Conservation (phyloP, 805 yeast species). For the Wickerhamiella siamensis region DNA sequence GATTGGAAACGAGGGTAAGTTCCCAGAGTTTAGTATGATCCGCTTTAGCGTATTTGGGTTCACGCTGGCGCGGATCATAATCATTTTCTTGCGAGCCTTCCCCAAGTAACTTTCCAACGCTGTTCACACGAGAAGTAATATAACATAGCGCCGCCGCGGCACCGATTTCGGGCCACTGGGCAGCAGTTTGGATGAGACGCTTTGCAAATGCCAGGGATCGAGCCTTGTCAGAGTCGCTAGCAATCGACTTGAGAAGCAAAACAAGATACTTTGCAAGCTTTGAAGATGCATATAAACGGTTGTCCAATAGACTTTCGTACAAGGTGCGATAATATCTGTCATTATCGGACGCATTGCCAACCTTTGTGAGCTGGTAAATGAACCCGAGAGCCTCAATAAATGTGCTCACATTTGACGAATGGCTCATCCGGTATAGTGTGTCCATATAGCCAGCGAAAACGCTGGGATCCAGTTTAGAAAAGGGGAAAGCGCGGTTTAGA, state of each 20-base stretch:
- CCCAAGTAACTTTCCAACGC: slow-evolving; percentile 60
- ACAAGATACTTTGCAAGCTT: slow-evolving; percentile 88
- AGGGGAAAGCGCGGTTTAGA: slow-evolving; percentile 90
- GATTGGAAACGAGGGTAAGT: slow-evolving; percentile 51
- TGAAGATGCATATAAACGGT: slow-evolving; percentile 69
- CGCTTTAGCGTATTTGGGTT: slow-evolving; percentile 86
- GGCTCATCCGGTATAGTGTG: slow-evolving; percentile 78
- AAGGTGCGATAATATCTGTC: slow-evolving; percentile 70
- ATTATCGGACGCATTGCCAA: slow-evolving; percentile 28
- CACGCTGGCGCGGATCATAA: slow-evolving; percentile 82
- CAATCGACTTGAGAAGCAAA: slow-evolving; percentile 64
- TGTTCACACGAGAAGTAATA: slow-evolving; percentile 34
- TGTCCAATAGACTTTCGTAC: slow-evolving; percentile 79
- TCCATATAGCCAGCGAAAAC: slow-evolving; percentile 62
- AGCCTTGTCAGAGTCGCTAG: slow-evolving; percentile 43
- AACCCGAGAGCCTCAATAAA: slow-evolving; percentile 83
- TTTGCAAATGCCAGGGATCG: slow-evolving; percentile 83
- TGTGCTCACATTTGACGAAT: slow-evolving; percentile 86
- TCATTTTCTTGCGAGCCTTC: slow-evolving; percentile 19
- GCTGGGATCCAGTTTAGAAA: slow-evolving; percentile 54
- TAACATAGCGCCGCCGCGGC: slow-evolving; percentile 28
- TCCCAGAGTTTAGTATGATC: slow-evolving; percentile 79
- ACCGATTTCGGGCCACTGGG: slow-evolving; percentile 79
- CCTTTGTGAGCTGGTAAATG: slow-evolving; percentile 61
- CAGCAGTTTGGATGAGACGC: slow-evolving; percentile 71